Evolutionary conservation across 2,329 filamentous ascomycete genomes (phyloP), one percentile per base, ranked within the genome.

Genomic region (Aspergillus neoniger): DNA sequence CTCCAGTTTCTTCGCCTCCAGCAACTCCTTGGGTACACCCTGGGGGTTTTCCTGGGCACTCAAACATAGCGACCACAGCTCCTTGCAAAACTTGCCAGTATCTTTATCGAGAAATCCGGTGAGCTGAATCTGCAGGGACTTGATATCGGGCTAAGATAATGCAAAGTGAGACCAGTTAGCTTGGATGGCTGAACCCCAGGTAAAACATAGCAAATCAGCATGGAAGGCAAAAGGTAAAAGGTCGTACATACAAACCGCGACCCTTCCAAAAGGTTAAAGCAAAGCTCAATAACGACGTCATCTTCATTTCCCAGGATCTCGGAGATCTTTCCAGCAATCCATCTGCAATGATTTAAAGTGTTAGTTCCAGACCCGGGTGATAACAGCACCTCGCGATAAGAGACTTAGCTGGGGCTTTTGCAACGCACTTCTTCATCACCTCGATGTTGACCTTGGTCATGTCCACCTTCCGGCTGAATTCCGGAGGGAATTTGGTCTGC

Each of bases 381-480:
- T n/a, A 19, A 44, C 36, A 14, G 17, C 30, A 25, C 30, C 30
- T 23, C 50, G 59, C 55, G 60, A 58, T 53, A 50, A 54, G 36
- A 62, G 58, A 62, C 60, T 64, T 58, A 50, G 30, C 30, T 36
- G 30, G 30, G 55, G 36, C 30, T 8, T 44, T 44, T 44, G 41
- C 39, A 62, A 79, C 88, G 72, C 74, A 96, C 91, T 95, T 96
- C 84, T 97, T 97, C 88, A 99, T 96, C 58, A 99, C 91, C 77
- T 96, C 92, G 54, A 96, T 83, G 74, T 99, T 97, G 77, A 99
- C 92, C 81, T 98, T 98, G 69, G 88, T 87, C 86, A 96, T 96
- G 81, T 99, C 93, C 66, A 99, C 95, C 81, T 97, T 97, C 75
- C 91, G 88, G 74, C 86, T 94, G 80, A 98, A 99, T 73, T 97